Evolutionary conservation across 305 asterid species (phyloP).

Genomic region (Nicotiana rustica): DNA sequence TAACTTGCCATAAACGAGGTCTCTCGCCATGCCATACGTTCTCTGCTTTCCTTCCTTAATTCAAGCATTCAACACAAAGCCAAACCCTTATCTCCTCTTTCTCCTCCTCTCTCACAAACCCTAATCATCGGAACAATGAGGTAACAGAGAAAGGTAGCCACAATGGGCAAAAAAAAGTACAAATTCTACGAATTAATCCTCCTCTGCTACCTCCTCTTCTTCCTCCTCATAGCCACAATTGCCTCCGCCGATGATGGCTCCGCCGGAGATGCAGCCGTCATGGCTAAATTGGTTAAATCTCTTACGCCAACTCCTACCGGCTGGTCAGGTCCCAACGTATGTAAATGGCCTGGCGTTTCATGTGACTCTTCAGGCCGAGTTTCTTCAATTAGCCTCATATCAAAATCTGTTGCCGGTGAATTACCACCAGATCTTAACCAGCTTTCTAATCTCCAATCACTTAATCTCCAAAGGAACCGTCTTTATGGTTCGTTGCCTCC

Average conservation of each 20-base stretch:
- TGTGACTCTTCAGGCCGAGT: conserved; percentile 60
- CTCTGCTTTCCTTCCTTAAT: conserved; percentile 45
- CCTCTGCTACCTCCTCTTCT: conserved; percentile 29
- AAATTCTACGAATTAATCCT: neutral
- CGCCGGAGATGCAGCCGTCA: conserved; percentile 59
- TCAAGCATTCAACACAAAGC: conserved; percentile 39
- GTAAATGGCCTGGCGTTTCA: conserved; percentile 71
- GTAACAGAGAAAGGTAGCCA: conserved; percentile 43
- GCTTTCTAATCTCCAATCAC: conserved; percentile 63
- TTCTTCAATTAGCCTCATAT: conserved; percentile 54
- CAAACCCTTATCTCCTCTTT: conserved; percentile 26
- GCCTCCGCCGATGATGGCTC: conserved; percentile 37
- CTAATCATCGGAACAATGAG: conserved; percentile 32
- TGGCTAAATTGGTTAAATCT: conserved; percentile 61
- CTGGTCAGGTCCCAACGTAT: conserved; percentile 64
- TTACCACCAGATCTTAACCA: conserved; percentile 62
- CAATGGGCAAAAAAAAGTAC: conserved; percentile 53
- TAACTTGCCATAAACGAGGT: conserved; percentile 10
- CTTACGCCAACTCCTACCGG: conserved; percentile 56
- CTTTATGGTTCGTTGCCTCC: conserved; percentile 70
- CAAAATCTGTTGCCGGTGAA: conserved; percentile 61
- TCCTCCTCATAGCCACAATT: conserved; percentile 28
- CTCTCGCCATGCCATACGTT: conserved; percentile 37
- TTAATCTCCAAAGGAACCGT: conserved; percentile 62
- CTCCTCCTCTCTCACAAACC: conserved; percentile 46